Percentiles rank a stretch among this genome's conserved stretches.
These are phyloP conservation scores for Diospyros lotus DNA, from an alignment of 148 eudicot species.

Conservation along the genomic window DNA sequence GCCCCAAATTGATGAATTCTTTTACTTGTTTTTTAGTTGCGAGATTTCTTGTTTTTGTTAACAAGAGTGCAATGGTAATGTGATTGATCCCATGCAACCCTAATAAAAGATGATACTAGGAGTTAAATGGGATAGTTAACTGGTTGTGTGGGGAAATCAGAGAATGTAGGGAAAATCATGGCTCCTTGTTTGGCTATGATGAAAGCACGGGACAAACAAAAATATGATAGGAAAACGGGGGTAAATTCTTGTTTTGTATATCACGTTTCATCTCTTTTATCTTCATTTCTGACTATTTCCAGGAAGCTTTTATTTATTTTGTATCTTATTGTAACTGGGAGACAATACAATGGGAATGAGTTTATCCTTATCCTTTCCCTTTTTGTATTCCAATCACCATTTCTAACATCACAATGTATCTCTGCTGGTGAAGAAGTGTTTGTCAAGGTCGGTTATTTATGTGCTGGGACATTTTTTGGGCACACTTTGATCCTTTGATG, in stretches of 20 bases:
- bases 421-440: too few species aligned
- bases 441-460: neutral
- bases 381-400: neutral
- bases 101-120: neutral
- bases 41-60: neutral
- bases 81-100: too few species aligned
- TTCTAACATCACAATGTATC: neutral
- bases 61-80: neutral
- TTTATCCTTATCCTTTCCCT: neutral
- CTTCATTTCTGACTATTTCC: neutral
- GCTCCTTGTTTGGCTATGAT: neutral
- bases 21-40: neutral
- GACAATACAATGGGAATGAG: neutral
- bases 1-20: neutral
- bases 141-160: too few species aligned
- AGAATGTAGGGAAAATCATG: neutral
- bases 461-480: neutral
- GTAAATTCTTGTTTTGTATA: neutral
- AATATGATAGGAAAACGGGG: neutral
- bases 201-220: neutral
- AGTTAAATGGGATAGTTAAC: too few species aligned
- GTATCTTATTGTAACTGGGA: neutral
- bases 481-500: neutral
- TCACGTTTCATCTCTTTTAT: neutral
- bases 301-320: neutral